Base-by-base conservation (phyloP, 2,329 filamentous ascomycete genomes). In the Raffaelea deltoideospora region DNA sequence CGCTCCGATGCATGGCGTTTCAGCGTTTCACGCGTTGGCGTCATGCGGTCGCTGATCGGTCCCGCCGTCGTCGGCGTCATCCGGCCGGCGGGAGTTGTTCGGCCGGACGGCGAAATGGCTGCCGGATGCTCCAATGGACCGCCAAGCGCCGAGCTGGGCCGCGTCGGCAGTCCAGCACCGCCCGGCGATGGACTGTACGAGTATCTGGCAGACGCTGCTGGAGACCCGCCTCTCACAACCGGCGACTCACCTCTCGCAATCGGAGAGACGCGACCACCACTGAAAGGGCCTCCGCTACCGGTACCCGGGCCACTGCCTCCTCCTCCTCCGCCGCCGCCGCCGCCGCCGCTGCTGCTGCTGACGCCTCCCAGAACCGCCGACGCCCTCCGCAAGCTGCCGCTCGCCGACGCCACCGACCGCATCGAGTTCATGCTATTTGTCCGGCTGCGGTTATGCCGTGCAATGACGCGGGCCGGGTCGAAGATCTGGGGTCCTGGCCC, bases 391-490 rank as follows among this genome's bases (percentile, higher is more conserved):
- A 30, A 30, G 22, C 35, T 41, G 35, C 14, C 27, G 10, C 24
- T 13, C n/a, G 33, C 22, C n/a, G 40, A 44, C 18, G 26, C 37
- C 17, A 42, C 34, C 4, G 38, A 41, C 11, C 22, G 34, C 26
- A 39, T 19, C n/a, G 42, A 44, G 8, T n/a, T 35, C 2, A 37
- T 19, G 18, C 41, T 43, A 24, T 37, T 43, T 15, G 41, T 38
- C 10, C 39, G 41, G 23, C 37, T 35, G 33, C 41, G 41, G 33
- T 43, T 43, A 20, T 35, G 39, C 10, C 37, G 33, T 10, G 39
- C 41, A 36, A 43, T 36, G n/a, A 43, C 39, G 6, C 41, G 41
- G 1, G 31, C 24, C 11, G 41, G 41, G 30, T 43, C 41, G 28
- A 39, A 43, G 21, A 43, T 41, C 19, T 43, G 39, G 1, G 21